Evolutionary conservation across 2,329 filamentous ascomycete species (phyloP).

Genomic region (Aspergillus hortae): DNA sequence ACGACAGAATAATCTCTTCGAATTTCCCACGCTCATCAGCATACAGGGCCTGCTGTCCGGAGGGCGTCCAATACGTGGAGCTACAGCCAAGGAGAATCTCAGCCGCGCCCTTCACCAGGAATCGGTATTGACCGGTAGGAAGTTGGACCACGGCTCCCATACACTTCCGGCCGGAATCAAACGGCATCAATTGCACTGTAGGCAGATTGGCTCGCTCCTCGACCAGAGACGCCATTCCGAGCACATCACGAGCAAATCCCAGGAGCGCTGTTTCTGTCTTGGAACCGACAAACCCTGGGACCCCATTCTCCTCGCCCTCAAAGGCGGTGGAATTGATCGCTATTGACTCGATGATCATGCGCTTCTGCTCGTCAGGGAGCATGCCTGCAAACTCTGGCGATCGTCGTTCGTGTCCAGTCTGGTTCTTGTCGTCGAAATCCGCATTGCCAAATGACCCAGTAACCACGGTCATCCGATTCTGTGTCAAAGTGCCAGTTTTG

Average conservation of each 20-base stretch:
- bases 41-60: background rate
- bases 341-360: constrained; percentile 32
- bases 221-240: constrained; percentile 58
- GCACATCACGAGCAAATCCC: constrained; percentile 60
- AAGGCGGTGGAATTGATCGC: constrained; percentile 62
- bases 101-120: constrained; percentile 43
- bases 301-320: constrained; percentile 63
- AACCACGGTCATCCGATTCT: constrained; percentile 71
- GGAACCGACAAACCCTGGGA: constrained; percentile 64
- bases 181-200: constrained; percentile 66
- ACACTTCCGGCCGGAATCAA: constrained; percentile 70
- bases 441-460: constrained; percentile 59
- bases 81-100: constrained; percentile 36
- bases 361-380: constrained; percentile 47
- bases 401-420: constrained; percentile 8
- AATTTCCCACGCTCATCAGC: constrained; percentile 4
- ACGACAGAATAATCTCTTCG: constrained; percentile 21
- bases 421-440: constrained; percentile 15
- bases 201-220: constrained; percentile 58
- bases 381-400: constrained; percentile 1
- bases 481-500: constrained; percentile 70
- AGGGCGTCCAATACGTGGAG: constrained; percentile 23
- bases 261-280: constrained; percentile 72
- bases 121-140: constrained; percentile 31
- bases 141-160: constrained; percentile 42